phyloP scores from a whole-genome alignment of 306 rosid species.

The Nissolia schottii region DNA sequence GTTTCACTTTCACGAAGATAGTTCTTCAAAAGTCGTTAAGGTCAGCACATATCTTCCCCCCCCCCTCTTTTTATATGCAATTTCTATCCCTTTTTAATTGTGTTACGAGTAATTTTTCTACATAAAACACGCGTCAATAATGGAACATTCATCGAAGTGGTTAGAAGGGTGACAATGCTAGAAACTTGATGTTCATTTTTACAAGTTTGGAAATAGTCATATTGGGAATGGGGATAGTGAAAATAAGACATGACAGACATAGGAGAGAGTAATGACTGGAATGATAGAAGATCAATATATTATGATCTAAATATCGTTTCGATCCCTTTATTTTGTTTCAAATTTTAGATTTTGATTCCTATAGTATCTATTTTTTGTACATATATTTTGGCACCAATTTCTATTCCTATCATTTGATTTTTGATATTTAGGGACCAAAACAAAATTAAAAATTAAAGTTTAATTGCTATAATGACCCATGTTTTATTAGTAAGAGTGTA shows the following conservation, averaged over 20 bases:
- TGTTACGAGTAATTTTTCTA: not conserved
- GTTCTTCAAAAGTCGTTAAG: conserved; percentile 18
- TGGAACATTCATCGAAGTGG: not conserved
- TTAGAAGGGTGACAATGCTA: not conserved
- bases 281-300: too few species aligned
- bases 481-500: not conserved
- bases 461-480: too few species aligned
- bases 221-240: not conserved
- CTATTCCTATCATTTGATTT: too few species aligned
- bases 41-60: too few species aligned
- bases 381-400: too few species aligned
- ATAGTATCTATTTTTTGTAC: too few species aligned
- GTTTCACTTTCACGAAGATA: not conserved
- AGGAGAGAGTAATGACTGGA: not conserved
- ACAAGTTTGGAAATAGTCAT: not conserved
- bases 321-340: too few species aligned
- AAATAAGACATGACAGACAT: not conserved
- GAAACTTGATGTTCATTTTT: not conserved
- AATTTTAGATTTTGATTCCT: too few species aligned
- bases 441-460: too few species aligned
- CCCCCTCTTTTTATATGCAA: too few species aligned
- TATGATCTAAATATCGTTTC: too few species aligned
- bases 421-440: too few species aligned
- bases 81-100: not conserved
- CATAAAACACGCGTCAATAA: not conserved